phyloP scores from a whole-genome alignment of 805 yeast genomes.

The Candida jianshihensis region DNA sequence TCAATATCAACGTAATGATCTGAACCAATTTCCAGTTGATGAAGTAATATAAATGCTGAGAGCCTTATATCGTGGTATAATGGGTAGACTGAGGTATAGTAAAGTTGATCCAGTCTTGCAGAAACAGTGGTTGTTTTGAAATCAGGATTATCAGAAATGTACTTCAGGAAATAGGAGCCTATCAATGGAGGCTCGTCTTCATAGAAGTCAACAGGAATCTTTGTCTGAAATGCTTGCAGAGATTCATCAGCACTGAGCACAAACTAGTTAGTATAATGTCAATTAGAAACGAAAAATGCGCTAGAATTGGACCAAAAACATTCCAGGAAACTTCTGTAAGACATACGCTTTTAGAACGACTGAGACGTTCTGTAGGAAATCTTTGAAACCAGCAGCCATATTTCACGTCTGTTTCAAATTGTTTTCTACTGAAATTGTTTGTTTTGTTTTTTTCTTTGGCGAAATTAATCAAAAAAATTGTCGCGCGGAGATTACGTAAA shows the following conservation, averaged over 20 bases:
- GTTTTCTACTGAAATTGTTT: too few relatives aligned
- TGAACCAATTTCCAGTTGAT: slow-evolving; percentile 42
- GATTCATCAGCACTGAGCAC: slow-evolving; percentile 10
- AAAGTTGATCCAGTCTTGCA: slow-evolving; percentile 29
- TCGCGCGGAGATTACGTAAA: too few relatives aligned
- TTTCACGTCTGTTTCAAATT: too few relatives aligned
- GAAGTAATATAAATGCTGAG: slow-evolving; percentile 42
- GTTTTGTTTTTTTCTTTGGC: not conserved
- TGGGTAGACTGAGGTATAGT: slow-evolving; percentile 41
- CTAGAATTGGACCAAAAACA: too few relatives aligned
- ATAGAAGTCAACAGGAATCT: slow-evolving; percentile 12
- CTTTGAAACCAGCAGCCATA: slow-evolving; percentile 4
- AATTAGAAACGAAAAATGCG: too few relatives aligned
- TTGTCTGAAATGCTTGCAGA: slow-evolving; percentile 8
- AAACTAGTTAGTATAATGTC: not conserved
- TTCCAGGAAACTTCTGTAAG: too few relatives aligned
- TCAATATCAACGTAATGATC: slow-evolving; percentile 47
- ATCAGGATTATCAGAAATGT: slow-evolving; percentile 3
- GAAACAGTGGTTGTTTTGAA: slow-evolving; percentile 32
- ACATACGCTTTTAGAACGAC: slow-evolving; percentile 3
- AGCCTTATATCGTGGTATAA: slow-evolving; percentile 63
- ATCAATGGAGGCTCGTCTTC: slow-evolving; percentile 15
- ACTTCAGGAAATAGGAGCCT: slow-evolving; percentile 2
- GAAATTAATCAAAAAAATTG: not conserved
- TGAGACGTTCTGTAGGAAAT: slow-evolving; percentile 4